Evolutionary conservation across 176 grass and related monocot species (phyloP).

Genomic region (Oryza longistaminata): DNA sequence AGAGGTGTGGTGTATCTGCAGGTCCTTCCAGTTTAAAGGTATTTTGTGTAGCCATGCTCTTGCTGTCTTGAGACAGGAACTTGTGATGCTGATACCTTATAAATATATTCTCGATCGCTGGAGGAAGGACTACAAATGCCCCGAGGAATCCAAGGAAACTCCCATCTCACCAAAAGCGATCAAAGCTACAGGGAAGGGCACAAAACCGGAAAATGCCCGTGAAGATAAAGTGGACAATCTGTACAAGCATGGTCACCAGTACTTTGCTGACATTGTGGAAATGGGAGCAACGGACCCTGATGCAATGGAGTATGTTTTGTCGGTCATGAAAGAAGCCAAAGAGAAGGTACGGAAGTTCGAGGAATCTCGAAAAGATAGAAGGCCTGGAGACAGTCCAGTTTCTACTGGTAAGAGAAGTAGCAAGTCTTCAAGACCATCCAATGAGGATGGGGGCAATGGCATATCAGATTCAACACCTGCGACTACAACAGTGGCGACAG

Average conservation of each 20-base stretch:
- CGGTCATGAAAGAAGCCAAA: constrained; percentile 87
- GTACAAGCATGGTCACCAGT: constrained; percentile 74
- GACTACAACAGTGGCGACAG: background rate
- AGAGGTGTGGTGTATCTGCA: constrained; percentile 87
- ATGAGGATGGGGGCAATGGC: constrained; percentile 29
- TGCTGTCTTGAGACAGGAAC: constrained; percentile 80
- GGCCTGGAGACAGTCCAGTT: constrained; percentile 39
- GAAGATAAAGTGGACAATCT: constrained; percentile 72
- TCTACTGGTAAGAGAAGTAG: constrained; percentile 52
- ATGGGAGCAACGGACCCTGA: constrained; percentile 79
- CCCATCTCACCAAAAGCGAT: constrained; percentile 34
- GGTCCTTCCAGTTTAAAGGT: constrained; percentile 92
- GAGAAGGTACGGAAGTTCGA: constrained; percentile 81
- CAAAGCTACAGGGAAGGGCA: constrained; percentile 33
- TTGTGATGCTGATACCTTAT: constrained; percentile 88
- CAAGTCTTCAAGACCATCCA: constrained; percentile 34
- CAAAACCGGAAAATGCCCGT: constrained; percentile 42
- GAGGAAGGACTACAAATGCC: constrained; percentile 93
- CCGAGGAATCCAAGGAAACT: constrained; percentile 59
- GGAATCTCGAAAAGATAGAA: constrained; percentile 71
- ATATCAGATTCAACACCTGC: constrained; percentile 22
- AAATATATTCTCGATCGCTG: constrained; percentile 86
- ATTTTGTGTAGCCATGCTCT: constrained; percentile 95
- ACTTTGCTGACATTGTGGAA: constrained; percentile 84
- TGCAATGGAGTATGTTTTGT: constrained; percentile 78